phyloP scores from a whole-genome alignment of 805 yeast genomes.

The Starmerella etchellsii region DNA sequence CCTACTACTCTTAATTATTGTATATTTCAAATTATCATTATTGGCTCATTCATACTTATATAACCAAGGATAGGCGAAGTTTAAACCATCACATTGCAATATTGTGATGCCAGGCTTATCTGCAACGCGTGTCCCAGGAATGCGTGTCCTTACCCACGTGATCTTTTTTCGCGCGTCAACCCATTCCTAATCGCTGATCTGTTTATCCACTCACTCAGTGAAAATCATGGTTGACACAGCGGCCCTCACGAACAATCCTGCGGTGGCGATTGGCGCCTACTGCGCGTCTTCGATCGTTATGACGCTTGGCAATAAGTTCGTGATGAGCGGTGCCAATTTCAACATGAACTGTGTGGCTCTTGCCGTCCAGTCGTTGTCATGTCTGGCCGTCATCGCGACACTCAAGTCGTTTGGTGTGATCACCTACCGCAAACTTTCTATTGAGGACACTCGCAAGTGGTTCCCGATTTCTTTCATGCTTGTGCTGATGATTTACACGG shows the following conservation, averaged over 20 bases:
- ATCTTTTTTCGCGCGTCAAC: too few species aligned
- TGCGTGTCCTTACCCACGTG: too few species aligned
- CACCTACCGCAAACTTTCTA: conserved; percentile 74
- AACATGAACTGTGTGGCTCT: conserved; percentile 78
- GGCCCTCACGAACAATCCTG: conserved; percentile 25
- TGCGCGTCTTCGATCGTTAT: conserved; percentile 89
- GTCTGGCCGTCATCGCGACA: conserved; percentile 58
- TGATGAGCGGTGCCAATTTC: conserved; percentile 57
- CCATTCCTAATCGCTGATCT: too few species aligned
- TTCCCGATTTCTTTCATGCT: conserved; percentile 81
- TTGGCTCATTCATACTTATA: too few species aligned
- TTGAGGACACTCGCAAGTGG: conserved; percentile 85
- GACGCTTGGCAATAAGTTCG: conserved; percentile 96
- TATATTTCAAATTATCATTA: too few species aligned
- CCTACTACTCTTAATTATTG: too few species aligned
- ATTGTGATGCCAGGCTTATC: too few species aligned
- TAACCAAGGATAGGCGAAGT: too few species aligned
- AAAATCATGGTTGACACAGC: conserved; percentile 12
- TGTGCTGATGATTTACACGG: conserved; percentile 90
- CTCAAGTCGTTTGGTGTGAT: conserved; percentile 64
- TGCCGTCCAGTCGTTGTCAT: conserved; percentile 79
- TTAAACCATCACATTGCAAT: too few species aligned
- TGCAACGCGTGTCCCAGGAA: too few species aligned
- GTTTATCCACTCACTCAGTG: too few species aligned
- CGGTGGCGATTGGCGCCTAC: conserved; percentile 37